phyloP scores from a whole-genome alignment of 768 basidiomycete genomes.

The Pleurotus tuoliensis region DNA sequence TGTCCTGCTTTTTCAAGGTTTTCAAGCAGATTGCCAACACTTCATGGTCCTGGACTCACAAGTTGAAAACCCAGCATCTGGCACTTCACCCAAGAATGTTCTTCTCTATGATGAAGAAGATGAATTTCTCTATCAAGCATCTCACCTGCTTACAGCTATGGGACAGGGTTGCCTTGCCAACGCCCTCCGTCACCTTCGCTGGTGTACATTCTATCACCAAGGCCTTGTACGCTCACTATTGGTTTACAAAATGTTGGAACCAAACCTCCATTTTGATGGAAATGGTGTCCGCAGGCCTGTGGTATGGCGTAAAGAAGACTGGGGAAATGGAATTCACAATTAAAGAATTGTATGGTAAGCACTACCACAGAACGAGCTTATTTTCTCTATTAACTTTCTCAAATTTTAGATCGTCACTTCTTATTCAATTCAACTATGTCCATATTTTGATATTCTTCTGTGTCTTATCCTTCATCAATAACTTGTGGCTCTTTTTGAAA shows the following conservation, averaged over 20 bases:
- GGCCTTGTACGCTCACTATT: background rate
- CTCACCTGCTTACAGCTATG: background rate
- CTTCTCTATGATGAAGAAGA: background rate
- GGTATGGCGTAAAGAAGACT: background rate
- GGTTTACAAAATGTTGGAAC: background rate
- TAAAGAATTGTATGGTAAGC: too few relatives aligned
- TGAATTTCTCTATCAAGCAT: background rate
- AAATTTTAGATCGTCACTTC: too few relatives aligned
- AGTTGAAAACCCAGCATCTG: too few relatives aligned
- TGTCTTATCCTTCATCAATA: too few relatives aligned
- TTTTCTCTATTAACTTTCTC: too few relatives aligned
- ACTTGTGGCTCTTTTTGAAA: too few relatives aligned
- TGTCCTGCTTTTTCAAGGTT: background rate
- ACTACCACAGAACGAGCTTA: too few relatives aligned
- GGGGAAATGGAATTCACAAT: too few relatives aligned
- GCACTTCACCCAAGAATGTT: too few relatives aligned
- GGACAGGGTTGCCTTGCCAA: background rate
- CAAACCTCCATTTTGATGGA: background rate
- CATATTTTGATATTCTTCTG: too few relatives aligned
- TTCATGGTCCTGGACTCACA: background rate
- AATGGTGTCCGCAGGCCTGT: background rate
- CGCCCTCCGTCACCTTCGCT: background rate
- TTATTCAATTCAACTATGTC: too few relatives aligned
- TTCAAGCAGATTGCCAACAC: background rate
- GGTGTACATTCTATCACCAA: background rate